phyloP scores from a whole-genome alignment of 2,329 filamentous ascomycete species.

The Ascochyta lentis region DNA sequence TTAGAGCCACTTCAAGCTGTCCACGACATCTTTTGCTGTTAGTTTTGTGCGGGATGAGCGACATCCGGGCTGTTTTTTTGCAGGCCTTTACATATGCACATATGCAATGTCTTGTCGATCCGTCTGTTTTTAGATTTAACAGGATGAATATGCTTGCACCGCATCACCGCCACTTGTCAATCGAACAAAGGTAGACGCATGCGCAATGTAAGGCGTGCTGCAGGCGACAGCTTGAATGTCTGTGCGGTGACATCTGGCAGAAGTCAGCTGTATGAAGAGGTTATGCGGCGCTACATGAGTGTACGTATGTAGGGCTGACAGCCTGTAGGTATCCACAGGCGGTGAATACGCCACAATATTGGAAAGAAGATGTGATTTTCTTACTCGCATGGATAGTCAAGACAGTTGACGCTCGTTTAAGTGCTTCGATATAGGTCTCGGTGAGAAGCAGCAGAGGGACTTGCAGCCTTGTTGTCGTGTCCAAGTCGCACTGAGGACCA shows the following conservation, averaged over 20 bases:
- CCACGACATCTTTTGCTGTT: not conserved
- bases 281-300: not conserved
- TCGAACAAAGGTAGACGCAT: not conserved
- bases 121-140: not conserved
- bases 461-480: conserved; percentile 13
- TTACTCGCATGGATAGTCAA: conserved; percentile 24
- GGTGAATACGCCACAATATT: conserved; percentile 38
- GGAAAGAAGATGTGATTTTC: conserved; percentile 13
- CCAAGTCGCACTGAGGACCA: conserved; percentile 7
- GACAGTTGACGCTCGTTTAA: conserved; percentile 6
- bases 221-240: conserved; percentile 5
- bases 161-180: conserved; percentile 1
- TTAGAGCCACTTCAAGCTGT: not conserved
- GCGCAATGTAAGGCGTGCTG: not conserved
- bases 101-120: not conserved
- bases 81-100: not conserved
- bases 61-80: not conserved
- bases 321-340: conserved; percentile 5
- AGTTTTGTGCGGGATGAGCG: not conserved
- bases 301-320: conserved; percentile 9
- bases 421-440: not conserved
- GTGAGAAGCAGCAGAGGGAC: not conserved
- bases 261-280: not conserved
- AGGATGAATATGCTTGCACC: conserved; percentile 2
- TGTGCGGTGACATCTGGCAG: not conserved